These are phyloP conservation scores for Chlorella sp. DNA, from an alignment of 139 green algal genomes.

Conservation along the genomic window DNA sequence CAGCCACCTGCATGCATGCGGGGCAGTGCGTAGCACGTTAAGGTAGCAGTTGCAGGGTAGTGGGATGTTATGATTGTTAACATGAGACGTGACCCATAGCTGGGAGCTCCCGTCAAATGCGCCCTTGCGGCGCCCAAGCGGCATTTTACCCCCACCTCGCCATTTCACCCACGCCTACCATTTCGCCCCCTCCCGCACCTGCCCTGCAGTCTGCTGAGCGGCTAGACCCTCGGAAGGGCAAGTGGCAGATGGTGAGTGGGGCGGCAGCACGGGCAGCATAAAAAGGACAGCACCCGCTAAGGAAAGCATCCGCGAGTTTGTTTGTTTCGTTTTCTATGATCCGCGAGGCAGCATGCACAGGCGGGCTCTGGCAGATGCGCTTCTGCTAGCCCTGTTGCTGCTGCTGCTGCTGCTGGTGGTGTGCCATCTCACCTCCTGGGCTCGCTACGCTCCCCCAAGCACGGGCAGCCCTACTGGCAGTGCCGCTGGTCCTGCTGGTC, in stretches of 20 bases:
- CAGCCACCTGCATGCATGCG: too few relatives aligned
- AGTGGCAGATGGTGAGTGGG: conserved; percentile 45
- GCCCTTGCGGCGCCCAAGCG: too few relatives aligned
- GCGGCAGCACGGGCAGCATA: background rate
- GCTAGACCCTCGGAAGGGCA: conserved; percentile 51
- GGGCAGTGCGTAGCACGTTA: too few relatives aligned
- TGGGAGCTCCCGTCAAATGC: too few relatives aligned
- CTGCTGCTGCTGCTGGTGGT: background rate
- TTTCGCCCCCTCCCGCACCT: background rate
- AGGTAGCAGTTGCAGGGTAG: too few relatives aligned
- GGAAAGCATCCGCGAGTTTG: background rate
- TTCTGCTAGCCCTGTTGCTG: background rate
- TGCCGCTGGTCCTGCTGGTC: too few relatives aligned
- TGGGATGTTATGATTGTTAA: too few relatives aligned
- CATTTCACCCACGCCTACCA: background rate
- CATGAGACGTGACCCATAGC: too few relatives aligned
- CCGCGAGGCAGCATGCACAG: background rate
- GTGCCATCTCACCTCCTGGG: background rate
- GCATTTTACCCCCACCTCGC: background rate
- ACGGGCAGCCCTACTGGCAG: too few relatives aligned
- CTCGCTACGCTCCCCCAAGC: background rate
- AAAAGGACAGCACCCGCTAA: background rate
- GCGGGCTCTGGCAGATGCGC: background rate
- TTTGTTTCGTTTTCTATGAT: background rate
- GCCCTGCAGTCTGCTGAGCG: conserved; percentile 42